phyloP scores from a whole-genome alignment of 768 basidiomycete species.

The Dentipellis fragilis region DNA sequence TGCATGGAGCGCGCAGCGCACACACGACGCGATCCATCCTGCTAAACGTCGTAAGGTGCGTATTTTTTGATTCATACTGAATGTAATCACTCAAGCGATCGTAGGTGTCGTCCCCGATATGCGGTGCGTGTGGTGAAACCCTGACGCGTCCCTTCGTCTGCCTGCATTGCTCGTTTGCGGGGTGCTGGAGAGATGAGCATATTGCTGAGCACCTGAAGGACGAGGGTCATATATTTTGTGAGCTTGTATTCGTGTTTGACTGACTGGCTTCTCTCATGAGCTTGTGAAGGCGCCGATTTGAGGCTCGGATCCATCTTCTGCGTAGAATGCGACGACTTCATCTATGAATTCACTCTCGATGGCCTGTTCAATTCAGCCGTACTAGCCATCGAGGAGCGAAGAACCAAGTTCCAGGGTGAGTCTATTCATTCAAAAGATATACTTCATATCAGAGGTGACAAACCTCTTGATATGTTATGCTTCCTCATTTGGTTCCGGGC shows the following conservation, averaged over 20 bases:
- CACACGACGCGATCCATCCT: conserved; percentile 36
- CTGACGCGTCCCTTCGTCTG: conserved; percentile 64
- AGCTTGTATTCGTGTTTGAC: conserved; percentile 15
- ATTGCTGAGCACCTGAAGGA: conserved; percentile 45
- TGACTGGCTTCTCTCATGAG: not conserved
- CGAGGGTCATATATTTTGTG: conserved; percentile 56
- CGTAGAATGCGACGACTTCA: conserved; percentile 61
- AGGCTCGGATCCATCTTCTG: conserved; percentile 73
- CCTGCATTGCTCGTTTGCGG: conserved; percentile 57
- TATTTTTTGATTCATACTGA: not conserved
- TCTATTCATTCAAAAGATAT: not conserved
- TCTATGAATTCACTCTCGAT: conserved; percentile 50
- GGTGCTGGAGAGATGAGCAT: conserved; percentile 62
- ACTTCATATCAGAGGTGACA: conserved; percentile 16
- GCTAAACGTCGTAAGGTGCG: conserved; percentile 60
- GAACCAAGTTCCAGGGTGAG: conserved; percentile 50
- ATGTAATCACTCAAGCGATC: not conserved
- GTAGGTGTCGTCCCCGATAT: conserved; percentile 50
- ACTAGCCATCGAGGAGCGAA: conserved; percentile 49
- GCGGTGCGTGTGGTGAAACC: conserved; percentile 45
- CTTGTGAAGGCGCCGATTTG: conserved; percentile 53
- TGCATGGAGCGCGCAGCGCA: conserved; percentile 41
- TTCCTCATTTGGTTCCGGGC: not conserved
- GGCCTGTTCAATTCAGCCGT: conserved; percentile 31
- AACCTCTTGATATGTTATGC: not conserved